Evolutionary conservation across 2,329 filamentous ascomycete genomes (phyloP), one percentile per base, ranked within the genome.

Genomic region (Metarhizium rileyi): DNA sequence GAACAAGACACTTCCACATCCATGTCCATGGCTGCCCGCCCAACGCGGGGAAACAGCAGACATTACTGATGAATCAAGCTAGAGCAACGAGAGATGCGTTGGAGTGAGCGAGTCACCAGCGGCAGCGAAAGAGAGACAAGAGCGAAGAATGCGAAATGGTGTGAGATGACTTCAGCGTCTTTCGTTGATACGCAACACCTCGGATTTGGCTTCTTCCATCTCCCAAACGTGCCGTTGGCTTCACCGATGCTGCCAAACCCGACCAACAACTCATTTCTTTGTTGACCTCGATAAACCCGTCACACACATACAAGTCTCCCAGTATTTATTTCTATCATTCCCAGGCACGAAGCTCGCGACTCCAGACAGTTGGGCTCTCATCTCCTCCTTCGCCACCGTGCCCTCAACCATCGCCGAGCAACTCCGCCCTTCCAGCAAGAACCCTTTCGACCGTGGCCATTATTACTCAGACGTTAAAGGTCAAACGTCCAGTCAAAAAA

Each of bases 61-160:
- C n/a, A n/a, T n/a, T n/a, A n/a, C 22, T 25, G 38, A 42, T 42
- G 38, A 42, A 42, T 42, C 40, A 26, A 49, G 55, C 50, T 52
- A 50, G n/a, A 44, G 9, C 35, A 20, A 10, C 5, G 18, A 10
- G 6, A 7, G 28, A 7, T 30, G 7, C 28, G 12, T 30, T 30
- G 7, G 28, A 7, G 7, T 12, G 7, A 30, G 28, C 28, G 28
- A 12, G n/a, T n/a, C 28, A 12, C 28, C 7, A 30, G 12, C 12
- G 28, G 28, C 28, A 7, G 28, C 28, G 7, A 30, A 30, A 30
- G 28, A 30, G 12, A n/a, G n/a, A n/a, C n/a, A n/a, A n/a, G n/a
- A n/a, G n/a, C n/a, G n/a, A n/a, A n/a, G n/a, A n/a, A n/a, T n/a
- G n/a, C n/a, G n/a, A n/a, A n/a, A n/a, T n/a, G n/a, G n/a, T 12